phyloP scores from a whole-genome alignment of 306 rosid species.

The peach (Prunus persica) region DNA sequence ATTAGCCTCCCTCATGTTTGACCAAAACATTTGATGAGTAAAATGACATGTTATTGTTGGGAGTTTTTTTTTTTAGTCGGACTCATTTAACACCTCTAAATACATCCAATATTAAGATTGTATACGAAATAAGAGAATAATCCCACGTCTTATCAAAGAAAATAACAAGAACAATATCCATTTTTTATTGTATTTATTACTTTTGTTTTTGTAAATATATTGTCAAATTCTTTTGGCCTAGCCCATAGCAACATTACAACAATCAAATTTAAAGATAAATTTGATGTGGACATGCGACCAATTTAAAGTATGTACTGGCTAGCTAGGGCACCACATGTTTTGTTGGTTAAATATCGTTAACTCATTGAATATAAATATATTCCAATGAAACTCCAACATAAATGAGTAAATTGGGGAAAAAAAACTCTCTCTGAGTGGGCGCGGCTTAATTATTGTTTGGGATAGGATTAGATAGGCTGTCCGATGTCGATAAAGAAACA shows the following conservation, averaged over 20 bases:
- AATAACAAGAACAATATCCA: no score
- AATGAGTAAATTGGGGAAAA: not conserved
- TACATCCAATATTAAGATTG: not conserved
- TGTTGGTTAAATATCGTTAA: slow-evolving; percentile 3
- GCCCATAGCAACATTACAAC: no score
- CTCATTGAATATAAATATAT: not conserved
- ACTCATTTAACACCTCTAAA: not conserved
- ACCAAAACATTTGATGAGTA: not conserved
- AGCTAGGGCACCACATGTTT: not conserved
- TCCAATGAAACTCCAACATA: not conserved
- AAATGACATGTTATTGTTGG: not conserved
- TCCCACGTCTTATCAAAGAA: no score
- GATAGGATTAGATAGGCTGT: not conserved
- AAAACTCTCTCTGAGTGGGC: no score
- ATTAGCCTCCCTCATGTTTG: not conserved
- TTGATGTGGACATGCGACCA: slow-evolving; percentile 6
- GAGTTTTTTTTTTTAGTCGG: not conserved
- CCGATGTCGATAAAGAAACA: not conserved
- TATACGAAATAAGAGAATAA: no score
- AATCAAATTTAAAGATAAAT: not conserved
- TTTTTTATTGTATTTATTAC: no score
- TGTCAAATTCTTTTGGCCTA: not conserved
- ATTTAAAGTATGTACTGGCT: not conserved
- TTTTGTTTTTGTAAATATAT: not conserved
- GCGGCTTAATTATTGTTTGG: not conserved